phyloP scores from a whole-genome alignment of 495 filamentous ascomycete genomes.

The Penicillium arizonense region DNA sequence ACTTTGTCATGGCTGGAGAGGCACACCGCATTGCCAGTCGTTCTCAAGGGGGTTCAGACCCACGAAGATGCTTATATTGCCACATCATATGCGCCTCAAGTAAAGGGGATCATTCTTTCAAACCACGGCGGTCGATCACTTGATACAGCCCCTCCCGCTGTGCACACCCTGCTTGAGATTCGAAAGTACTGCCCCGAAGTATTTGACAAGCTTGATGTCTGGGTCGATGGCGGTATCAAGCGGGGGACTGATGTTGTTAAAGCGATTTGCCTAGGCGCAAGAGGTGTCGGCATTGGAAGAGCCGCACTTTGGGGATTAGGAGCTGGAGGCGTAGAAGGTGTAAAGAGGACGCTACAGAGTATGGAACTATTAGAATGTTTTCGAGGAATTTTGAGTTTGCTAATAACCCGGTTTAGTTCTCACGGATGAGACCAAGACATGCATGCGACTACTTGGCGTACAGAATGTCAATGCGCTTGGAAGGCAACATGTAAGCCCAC shows the following conservation, averaged over 20 bases:
- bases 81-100: slow-evolving; percentile 60
- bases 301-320: slow-evolving; percentile 77
- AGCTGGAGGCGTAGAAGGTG: slow-evolving; percentile 77
- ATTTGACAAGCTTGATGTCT: slow-evolving; percentile 73
- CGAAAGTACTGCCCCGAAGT: slow-evolving; percentile 84
- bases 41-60: slow-evolving; percentile 88
- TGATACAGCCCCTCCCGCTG: slow-evolving; percentile 84
- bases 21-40: slow-evolving; percentile 76
- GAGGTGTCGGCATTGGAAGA: slow-evolving; percentile 79
- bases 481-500: slow-evolving; percentile 62
- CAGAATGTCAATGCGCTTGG: slow-evolving; percentile 68
- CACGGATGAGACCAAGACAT: slow-evolving; percentile 76
- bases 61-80: slow-evolving; percentile 88
- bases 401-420: slow-evolving; percentile 56
- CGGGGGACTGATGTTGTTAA: slow-evolving; percentile 89
- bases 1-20: slow-evolving; percentile 74
- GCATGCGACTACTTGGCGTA: slow-evolving; percentile 81
- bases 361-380: slow-evolving; percentile 28
- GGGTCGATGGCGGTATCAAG: slow-evolving; percentile 84
- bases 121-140: slow-evolving; percentile 85
- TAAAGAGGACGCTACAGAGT: slow-evolving; percentile 81
- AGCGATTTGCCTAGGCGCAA: slow-evolving; percentile 81
- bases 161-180: slow-evolving; percentile 84
- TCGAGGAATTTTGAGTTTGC: background rate
- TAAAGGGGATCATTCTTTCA: slow-evolving; percentile 74